Evolutionary conservation across 352 stramenopile genomes (phyloP).

Genomic region (Pythium monospermum): DNA sequence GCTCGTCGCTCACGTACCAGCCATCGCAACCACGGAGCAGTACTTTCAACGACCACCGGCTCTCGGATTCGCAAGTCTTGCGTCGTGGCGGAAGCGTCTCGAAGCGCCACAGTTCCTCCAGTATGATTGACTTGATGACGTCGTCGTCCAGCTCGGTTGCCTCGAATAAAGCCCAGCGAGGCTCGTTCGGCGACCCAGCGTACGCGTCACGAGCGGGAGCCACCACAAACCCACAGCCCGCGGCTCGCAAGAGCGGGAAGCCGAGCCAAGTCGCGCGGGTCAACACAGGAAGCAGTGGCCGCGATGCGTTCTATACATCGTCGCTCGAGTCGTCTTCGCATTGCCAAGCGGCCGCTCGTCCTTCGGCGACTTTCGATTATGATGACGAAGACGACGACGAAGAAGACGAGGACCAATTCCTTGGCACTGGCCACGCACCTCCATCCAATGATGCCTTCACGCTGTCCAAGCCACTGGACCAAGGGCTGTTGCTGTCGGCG

Average conservation of each 20-base stretch:
- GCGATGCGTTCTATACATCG: slow-evolving; percentile 7
- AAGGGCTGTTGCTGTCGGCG: slow-evolving; percentile 41
- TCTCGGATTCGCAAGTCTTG: slow-evolving; percentile 11
- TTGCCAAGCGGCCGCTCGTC: neutral
- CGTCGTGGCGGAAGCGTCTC: neutral
- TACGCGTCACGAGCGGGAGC: no score
- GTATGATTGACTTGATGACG: slow-evolving; percentile 16
- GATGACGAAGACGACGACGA: slow-evolving; percentile 11
- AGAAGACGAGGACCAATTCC: slow-evolving; percentile 10
- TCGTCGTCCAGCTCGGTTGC: neutral
- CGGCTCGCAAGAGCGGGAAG: slow-evolving; percentile 7
- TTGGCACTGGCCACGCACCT: slow-evolving; percentile 3
- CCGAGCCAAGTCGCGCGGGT: slow-evolving; percentile 15
- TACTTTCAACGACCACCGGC: slow-evolving; percentile 15
- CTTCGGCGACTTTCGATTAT: neutral
- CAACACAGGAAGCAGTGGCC: slow-evolving; percentile 2
- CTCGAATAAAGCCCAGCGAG: slow-evolving; percentile 16
- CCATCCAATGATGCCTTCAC: slow-evolving; percentile 2
- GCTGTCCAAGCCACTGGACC: slow-evolving; percentile 29
- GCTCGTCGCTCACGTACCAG: slow-evolving; percentile 1
- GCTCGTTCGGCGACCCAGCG: slow-evolving; percentile 12
- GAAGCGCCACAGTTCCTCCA: neutral
- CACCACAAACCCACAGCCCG: slow-evolving; percentile 1
- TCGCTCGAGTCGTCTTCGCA: slow-evolving; percentile 6
- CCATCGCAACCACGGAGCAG: slow-evolving; percentile 5